These are phyloP conservation scores for Mycena leptocephala DNA, from an alignment of 768 basidiomycete genomes.

Conservation along the genomic window DNA sequence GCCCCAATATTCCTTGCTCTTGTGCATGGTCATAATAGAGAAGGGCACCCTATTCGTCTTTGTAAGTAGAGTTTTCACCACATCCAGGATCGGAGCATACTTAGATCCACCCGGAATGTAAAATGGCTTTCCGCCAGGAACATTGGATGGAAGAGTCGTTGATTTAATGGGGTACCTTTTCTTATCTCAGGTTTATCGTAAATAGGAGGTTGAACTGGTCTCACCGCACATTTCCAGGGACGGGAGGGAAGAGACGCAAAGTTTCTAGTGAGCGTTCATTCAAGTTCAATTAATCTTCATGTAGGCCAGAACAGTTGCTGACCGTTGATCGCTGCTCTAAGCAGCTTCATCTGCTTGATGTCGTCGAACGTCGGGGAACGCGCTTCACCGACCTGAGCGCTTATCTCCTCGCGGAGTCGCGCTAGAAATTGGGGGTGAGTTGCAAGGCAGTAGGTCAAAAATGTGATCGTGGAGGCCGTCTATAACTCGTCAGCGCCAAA, in stretches of 20 bases:
- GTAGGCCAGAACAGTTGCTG: no score
- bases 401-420: background rate
- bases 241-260: background rate
- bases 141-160: background rate
- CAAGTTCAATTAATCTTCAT: no score
- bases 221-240: constrained; percentile 1
- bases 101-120: background rate
- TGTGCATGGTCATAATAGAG: background rate
- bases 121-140: background rate
- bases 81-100: background rate
- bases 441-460: background rate
- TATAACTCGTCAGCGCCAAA: background rate
- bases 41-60: background rate
- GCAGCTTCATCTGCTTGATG: constrained; percentile 64
- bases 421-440: background rate
- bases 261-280: background rate
- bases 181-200: background rate
- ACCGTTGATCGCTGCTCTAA: constrained; percentile 57
- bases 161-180: background rate
- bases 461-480: background rate
- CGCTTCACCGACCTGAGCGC: constrained; percentile 51
- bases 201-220: no score
- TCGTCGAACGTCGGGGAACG: constrained; percentile 60
- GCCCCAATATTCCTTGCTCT: background rate
- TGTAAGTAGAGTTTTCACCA: no score